phyloP scores from a whole-genome alignment of 2,329 filamentous ascomycete genomes.

The Simplicillium aogashimaense region DNA sequence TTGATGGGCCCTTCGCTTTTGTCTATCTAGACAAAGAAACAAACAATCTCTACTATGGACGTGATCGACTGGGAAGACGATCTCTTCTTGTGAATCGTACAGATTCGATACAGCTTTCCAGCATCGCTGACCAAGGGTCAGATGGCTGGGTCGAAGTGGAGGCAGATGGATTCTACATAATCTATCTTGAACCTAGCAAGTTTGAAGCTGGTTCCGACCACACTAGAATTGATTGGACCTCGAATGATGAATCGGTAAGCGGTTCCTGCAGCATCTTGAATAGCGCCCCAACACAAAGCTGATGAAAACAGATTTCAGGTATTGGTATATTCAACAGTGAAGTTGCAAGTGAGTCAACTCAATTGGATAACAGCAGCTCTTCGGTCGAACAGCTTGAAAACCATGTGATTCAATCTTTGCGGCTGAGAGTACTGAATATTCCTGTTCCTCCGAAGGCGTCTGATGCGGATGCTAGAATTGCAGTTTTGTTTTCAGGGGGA shows the following conservation, averaged over 20 bases:
- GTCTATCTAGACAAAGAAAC: slow-evolving; percentile 62
- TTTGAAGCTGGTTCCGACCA: slow-evolving; percentile 7
- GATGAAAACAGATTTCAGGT: slow-evolving; percentile 34
- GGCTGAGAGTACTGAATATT: slow-evolving; percentile 54
- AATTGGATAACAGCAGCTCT: slow-evolving; percentile 22
- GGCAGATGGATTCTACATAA: slow-evolving; percentile 68
- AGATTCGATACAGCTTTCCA: slow-evolving; percentile 54
- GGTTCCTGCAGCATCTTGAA: slow-evolving; percentile 1
- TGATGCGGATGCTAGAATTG: slow-evolving; percentile 43
- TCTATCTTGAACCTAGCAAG: slow-evolving; percentile 37
- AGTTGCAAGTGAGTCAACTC: slow-evolving; percentile 23
- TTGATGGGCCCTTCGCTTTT: slow-evolving; percentile 84
- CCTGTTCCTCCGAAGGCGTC: slow-evolving; percentile 40
- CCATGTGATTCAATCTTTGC: slow-evolving; percentile 51
- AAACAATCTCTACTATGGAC: slow-evolving; percentile 64
- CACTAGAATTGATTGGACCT: slow-evolving; percentile 18
- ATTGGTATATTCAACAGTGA: slow-evolving; percentile 42
- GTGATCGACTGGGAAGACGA: slow-evolving; percentile 78
- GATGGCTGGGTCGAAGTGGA: slow-evolving; percentile 68
- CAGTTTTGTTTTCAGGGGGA: slow-evolving; percentile 86
- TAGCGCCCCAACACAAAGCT: slow-evolving; percentile 2
- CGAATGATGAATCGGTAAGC: slow-evolving; percentile 36
- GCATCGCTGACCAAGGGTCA: slow-evolving; percentile 48
- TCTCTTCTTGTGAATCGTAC: slow-evolving; percentile 59
- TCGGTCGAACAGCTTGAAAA: slow-evolving; percentile 43